These are phyloP conservation scores for Phytophthora rubi DNA, from an alignment of 352 stramenopile species.

Conservation along the genomic window DNA sequence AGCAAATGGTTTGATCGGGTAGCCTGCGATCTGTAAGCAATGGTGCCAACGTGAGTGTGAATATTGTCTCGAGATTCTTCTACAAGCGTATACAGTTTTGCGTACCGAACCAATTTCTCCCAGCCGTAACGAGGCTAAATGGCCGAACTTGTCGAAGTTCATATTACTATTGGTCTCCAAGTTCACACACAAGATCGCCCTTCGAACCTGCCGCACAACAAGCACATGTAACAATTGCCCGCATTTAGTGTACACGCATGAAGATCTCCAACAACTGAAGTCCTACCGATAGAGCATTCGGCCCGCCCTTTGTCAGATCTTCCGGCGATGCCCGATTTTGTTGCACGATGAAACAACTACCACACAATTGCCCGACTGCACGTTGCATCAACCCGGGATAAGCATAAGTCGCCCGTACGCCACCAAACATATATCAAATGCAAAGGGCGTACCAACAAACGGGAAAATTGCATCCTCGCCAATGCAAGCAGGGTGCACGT, in stretches of 20 bases:
- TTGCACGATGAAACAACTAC: conserved; percentile 75
- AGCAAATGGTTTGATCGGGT: conserved; percentile 85
- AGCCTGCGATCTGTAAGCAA: conserved; percentile 63
- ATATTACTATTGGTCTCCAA: conserved; percentile 63
- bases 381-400: neutral
- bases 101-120: conserved; percentile 69
- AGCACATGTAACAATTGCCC: neutral
- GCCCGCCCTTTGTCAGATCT: conserved; percentile 69
- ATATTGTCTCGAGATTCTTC: neutral
- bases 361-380: conserved; percentile 66
- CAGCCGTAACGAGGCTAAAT: conserved; percentile 73
- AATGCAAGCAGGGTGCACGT: conserved; percentile 64
- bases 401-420: neutral
- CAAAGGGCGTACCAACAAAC: conserved; percentile 46
- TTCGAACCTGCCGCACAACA: conserved; percentile 49
- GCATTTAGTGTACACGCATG: conserved; percentile 3
- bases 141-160: conserved; percentile 84
- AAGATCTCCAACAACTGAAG: neutral
- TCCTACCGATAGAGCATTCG: conserved; percentile 58
- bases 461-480: conserved; percentile 65
- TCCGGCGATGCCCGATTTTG: conserved; percentile 74
- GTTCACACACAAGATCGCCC: conserved; percentile 76
- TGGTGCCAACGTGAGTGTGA: conserved; percentile 13
- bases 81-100: neutral
- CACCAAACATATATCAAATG: neutral